A percentile compares a stretch with the other conserved stretches of the same genome.
Evolutionary conservation across 164 flowering plant genomes (phyloP).

Genomic region (Hamamelis virginiana): DNA sequence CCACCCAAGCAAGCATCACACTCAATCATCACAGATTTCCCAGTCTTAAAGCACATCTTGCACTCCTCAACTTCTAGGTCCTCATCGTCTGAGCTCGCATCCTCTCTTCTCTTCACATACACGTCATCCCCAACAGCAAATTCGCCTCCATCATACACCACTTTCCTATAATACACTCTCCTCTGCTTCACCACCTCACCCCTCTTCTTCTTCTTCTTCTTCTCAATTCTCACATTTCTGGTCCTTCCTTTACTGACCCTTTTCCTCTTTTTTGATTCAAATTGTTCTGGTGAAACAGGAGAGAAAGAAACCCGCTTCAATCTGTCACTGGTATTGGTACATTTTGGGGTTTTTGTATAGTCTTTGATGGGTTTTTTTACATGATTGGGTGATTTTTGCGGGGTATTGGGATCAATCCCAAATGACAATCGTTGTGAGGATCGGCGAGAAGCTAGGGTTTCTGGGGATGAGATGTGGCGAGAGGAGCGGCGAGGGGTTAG

Average conservation of each 20-base stretch:
- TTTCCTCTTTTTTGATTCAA: slow-evolving; percentile 30
- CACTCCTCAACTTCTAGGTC: slow-evolving; percentile 84
- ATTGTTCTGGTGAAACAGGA: slow-evolving; percentile 29
- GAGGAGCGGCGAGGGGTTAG: slow-evolving; percentile 32
- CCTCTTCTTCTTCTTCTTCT: slow-evolving; percentile 24
- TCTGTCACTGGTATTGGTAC: background rate
- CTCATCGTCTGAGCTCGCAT: slow-evolving; percentile 71
- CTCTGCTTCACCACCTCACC: slow-evolving; percentile 10
- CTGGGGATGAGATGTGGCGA: slow-evolving; percentile 16
- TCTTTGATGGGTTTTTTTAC: background rate
- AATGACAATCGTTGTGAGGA: slow-evolving; percentile 4
- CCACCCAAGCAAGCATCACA: slow-evolving; percentile 93
- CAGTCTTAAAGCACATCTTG: slow-evolving; percentile 67
- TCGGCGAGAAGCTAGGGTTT: background rate
- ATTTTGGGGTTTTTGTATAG: slow-evolving; percentile 7
- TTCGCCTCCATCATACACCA: slow-evolving; percentile 72
- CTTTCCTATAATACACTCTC: slow-evolving; percentile 65
- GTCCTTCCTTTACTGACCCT: background rate
- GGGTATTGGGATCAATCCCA: background rate
- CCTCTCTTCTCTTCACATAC: slow-evolving; percentile 89
- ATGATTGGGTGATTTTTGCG: background rate
- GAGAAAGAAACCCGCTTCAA: slow-evolving; percentile 7
- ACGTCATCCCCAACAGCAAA: slow-evolving; percentile 84
- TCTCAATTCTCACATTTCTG: slow-evolving; percentile 6
- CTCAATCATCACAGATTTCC: slow-evolving; percentile 74